These are phyloP conservation scores for Cylindrotheca closterium DNA, from an alignment of 108 stramenopile genomes.

Conservation along the genomic window DNA sequence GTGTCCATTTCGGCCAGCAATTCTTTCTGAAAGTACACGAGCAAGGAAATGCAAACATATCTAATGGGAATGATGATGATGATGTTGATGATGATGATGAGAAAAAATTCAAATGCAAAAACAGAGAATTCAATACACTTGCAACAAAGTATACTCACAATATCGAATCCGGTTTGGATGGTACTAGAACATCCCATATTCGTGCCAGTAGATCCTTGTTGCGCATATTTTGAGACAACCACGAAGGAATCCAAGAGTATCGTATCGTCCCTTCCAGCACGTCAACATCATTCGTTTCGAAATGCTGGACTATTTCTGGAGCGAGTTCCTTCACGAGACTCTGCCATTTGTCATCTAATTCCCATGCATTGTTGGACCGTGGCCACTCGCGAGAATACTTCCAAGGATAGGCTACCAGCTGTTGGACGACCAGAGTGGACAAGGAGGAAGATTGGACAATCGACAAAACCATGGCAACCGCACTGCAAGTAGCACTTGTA, in stretches of 20 bases:
- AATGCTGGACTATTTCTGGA: neutral
- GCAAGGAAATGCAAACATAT: neutral
- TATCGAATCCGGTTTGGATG: neutral
- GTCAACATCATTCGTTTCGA: neutral
- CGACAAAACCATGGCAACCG: neutral
- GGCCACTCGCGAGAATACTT: no score
- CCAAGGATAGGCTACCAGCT: neutral
- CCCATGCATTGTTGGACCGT: no score
- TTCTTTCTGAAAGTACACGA: neutral
- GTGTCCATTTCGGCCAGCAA: neutral
- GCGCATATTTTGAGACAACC: neutral
- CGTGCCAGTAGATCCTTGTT: neutral
- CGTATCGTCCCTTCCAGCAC: neutral
- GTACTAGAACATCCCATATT: neutral
- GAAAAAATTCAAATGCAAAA: no score
- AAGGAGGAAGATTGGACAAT: neutral
- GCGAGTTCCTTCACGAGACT: no score
- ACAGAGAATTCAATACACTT: no score
- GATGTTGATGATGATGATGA: no score
- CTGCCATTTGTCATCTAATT: no score
- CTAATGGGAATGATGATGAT: no score
- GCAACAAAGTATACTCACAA: no score
- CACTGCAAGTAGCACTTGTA: neutral
- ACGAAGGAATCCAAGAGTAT: neutral
- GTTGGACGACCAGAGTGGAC: neutral